Evolutionary conservation across 768 basidiomycete genomes (phyloP), one percentile per base, ranked within the genome.

Genomic region (Phlebiopsis flavidoalba): DNA sequence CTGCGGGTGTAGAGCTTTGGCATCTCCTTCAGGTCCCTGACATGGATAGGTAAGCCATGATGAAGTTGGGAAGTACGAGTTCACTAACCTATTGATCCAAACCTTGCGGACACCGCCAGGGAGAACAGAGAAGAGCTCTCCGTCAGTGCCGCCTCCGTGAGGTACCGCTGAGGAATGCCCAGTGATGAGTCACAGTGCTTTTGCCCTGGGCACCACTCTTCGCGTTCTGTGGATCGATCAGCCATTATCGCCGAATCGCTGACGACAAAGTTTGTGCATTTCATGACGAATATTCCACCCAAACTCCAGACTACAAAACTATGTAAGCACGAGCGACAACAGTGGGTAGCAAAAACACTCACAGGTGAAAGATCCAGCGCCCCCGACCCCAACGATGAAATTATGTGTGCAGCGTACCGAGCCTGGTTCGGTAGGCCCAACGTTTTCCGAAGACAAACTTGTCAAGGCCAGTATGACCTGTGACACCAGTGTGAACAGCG

Each of bases 81-180:
- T 5, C 40, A n/a, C 80, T 48, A 58, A 86, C 86, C 89, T 80
- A 71, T 93, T 95, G 50, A 97, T 79, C 94, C 95, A 98, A 45
- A 98, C 83, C 64, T 83, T 82, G 71, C 86, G 87, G 11, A 94
- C 88, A n/a, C 94, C 94, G 10, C 95, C 95, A 0, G 95, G 95
- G 4, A 96, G 79, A 55, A 83, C 81, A 22, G 82, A 80, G 72
- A 91, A 95, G 15, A 95, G 73, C 54, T 82, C 54, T 82, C 76
- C 47, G 72, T 74, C 36, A 95, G 78, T 6, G 83, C 83, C 95
- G 49, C 51, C 40, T 59, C 58, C 4, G 58, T 59, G 36, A 59
- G 81, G 67, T 86, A 93, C 57, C 82, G 81, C 37, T 77, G 73
- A 11, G 94, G 93, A 8, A 97, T 86, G 48, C 93, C n/a, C 93